These are phyloP conservation scores for Martiniozyma asiatica DNA, from an alignment of 1,139 yeast genomes.

Conservation along the genomic window DNA sequence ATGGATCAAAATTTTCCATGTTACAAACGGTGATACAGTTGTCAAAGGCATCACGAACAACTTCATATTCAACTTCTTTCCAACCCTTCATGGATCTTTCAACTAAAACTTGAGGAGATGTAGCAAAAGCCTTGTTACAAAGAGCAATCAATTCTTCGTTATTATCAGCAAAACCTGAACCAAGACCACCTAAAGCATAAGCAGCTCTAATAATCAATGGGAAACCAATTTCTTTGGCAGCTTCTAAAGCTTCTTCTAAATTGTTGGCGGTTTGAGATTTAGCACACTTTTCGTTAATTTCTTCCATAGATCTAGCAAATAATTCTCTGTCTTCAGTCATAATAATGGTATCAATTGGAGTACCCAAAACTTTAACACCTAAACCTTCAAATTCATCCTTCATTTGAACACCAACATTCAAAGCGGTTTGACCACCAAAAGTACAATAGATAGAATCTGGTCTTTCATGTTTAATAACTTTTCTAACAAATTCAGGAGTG, in stretches of 20 bases:
- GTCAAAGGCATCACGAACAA: slow-evolving; percentile 93
- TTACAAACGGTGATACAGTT: slow-evolving; percentile 98
- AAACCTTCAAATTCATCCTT: slow-evolving; percentile 88
- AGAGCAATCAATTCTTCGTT: slow-evolving; percentile 71
- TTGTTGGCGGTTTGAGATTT: slow-evolving; percentile 75
- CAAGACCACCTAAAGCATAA: slow-evolving; percentile 93
- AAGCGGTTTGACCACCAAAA: slow-evolving; percentile 97
- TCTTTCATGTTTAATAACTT: slow-evolving; percentile 85
- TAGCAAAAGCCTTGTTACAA: slow-evolving; percentile 87
- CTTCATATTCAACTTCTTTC: slow-evolving; percentile 98
- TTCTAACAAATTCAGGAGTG: slow-evolving; percentile 89
- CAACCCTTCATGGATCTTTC: slow-evolving; percentile 98
- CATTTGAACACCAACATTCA: slow-evolving; percentile 87
- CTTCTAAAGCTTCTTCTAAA: slow-evolving; percentile 70
- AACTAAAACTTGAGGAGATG: slow-evolving; percentile 91
- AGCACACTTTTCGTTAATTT: slow-evolving; percentile 91
- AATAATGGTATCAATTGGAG: slow-evolving; percentile 88
- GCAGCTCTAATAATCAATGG: slow-evolving; percentile 98
- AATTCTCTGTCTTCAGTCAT: slow-evolving; percentile 97
- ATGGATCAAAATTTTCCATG: slow-evolving; percentile 98
- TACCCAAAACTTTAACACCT: slow-evolving; percentile 93
- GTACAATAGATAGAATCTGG: slow-evolving; percentile 97
- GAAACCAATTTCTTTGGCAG: slow-evolving; percentile 80
- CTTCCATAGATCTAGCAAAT: slow-evolving; percentile 89
- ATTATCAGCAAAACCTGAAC: slow-evolving; percentile 95